phyloP scores from a whole-genome alignment of 306 rosid genomes.

The Dalbergia oliveri region DNA sequence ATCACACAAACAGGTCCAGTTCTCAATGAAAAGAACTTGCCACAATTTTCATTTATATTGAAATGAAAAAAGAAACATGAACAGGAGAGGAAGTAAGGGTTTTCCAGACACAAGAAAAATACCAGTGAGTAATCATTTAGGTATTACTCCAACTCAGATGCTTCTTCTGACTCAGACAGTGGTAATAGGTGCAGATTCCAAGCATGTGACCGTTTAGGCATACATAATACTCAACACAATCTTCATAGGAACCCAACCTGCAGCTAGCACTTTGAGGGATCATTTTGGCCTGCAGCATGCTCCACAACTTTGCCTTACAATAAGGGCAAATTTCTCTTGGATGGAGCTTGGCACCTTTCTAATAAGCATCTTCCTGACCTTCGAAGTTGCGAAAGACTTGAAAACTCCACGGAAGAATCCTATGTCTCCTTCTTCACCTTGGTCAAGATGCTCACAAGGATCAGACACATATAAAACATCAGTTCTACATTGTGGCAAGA shows the following conservation, averaged over 20 bases:
- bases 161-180: constrained; percentile 89
- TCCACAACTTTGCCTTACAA: constrained; percentile 97
- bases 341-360: constrained; percentile 82
- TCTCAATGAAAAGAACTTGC: constrained; percentile 3
- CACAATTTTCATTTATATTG: background rate
- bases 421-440: constrained; percentile 96
- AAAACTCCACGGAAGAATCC: constrained; percentile 94
- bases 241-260: constrained; percentile 88
- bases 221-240: constrained; percentile 83
- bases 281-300: constrained; percentile 96
- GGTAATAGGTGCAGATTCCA: constrained; percentile 91
- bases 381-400: constrained; percentile 83
- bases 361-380: constrained; percentile 84
- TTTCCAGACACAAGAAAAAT: constrained; percentile 34
- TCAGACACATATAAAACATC: constrained; percentile 95
- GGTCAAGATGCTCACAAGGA: constrained; percentile 96
- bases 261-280: constrained; percentile 90
- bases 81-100: constrained; percentile 4
- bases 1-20: background rate
- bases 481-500: constrained; percentile 86
- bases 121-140: constrained; percentile 55
- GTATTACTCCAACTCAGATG: constrained; percentile 71
- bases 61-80: background rate
- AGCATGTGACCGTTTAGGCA: constrained; percentile 98
- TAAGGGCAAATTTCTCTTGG: constrained; percentile 94